phyloP scores from a whole-genome alignment of 306 rosid species.

The Sesbania bispinosa region DNA sequence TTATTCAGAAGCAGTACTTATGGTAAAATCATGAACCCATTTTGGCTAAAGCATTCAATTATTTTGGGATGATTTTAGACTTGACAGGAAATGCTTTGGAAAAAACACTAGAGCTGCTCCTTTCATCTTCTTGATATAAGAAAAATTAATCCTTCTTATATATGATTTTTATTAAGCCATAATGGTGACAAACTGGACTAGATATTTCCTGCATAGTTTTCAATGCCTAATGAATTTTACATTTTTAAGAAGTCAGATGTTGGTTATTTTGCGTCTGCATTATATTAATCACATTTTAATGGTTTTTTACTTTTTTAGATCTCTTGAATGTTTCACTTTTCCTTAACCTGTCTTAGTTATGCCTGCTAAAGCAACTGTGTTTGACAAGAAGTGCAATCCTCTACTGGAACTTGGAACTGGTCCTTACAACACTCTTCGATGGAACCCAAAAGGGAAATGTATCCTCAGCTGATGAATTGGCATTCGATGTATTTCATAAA shows the following conservation, averaged over 20 bases:
- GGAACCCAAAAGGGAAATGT: slow-evolving; percentile 95
- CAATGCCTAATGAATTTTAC: neutral
- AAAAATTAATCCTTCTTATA: neutral
- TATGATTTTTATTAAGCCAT: slow-evolving; percentile 12
- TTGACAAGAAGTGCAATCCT: slow-evolving; percentile 96
- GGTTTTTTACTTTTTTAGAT: slow-evolving; percentile 17
- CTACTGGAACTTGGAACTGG: slow-evolving; percentile 92
- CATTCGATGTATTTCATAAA: slow-evolving; percentile 8
- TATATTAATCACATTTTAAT: slow-evolving; percentile 5
- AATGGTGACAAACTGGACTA: neutral
- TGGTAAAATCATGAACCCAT: slow-evolving; percentile 8
- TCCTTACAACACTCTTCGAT: slow-evolving; percentile 86
- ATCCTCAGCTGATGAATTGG: slow-evolving; percentile 46
- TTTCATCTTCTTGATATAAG: neutral
- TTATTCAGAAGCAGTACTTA: neutral
- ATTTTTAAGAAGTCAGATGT: neutral
- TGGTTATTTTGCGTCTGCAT: neutral
- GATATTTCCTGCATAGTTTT: no score
- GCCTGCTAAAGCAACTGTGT: slow-evolving; percentile 92
- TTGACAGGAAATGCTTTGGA: slow-evolving; percentile 4
- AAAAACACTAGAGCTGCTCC: neutral
- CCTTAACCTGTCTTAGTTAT: slow-evolving; percentile 72
- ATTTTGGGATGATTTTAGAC: slow-evolving; percentile 17
- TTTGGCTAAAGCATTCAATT: neutral
- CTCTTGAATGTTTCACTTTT: slow-evolving; percentile 25